Conservation (phyloP, 2,329 filamentous ascomycete genomes). For the Colletotrichum shisoi region DNA sequence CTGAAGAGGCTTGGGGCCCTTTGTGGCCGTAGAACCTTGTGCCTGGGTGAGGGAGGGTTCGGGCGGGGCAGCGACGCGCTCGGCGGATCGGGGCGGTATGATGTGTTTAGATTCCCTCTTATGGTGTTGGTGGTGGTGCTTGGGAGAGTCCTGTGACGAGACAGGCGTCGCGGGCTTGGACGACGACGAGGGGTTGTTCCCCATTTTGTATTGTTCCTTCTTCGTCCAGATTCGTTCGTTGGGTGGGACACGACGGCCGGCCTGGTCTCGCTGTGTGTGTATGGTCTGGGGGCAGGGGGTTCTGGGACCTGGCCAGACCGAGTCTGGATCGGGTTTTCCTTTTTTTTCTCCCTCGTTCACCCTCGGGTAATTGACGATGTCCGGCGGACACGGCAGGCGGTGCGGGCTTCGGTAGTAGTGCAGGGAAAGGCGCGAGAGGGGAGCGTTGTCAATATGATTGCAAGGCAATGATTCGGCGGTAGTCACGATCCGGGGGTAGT, state of each 20-base stretch:
- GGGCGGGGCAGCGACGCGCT: constrained; percentile 66
- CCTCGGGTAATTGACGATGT: constrained; percentile 32
- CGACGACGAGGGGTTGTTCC: constrained; percentile 49
- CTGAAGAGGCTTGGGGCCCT: constrained; percentile 57
- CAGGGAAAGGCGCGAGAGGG: constrained; percentile 24
- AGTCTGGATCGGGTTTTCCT: constrained; percentile 23
- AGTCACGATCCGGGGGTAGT: constrained; percentile 14
- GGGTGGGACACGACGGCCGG: constrained; percentile 37
- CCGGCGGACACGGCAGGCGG: constrained; percentile 21
- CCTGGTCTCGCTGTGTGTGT: constrained; percentile 27
- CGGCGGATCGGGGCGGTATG: constrained; percentile 63
- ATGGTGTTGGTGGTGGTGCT: constrained; percentile 37
- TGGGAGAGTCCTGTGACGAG: constrained; percentile 44
- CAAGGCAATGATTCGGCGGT: constrained; percentile 27
- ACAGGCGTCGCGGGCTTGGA: constrained; percentile 48
- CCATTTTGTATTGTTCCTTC: constrained; percentile 44
- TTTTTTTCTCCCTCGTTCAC: neutral
- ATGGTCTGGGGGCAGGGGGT: constrained; percentile 28
- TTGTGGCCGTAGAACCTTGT: constrained; percentile 62
- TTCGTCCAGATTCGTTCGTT: constrained; percentile 30
- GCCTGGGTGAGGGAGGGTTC: constrained; percentile 70
- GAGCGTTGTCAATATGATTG: constrained; percentile 16
- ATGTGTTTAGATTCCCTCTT: constrained; percentile 61
- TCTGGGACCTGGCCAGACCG: constrained; percentile 38
- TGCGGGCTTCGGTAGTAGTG: constrained; percentile 27